Conservation (phyloP, 352 stramenopile genomes). For the Phytophthora cajani region DNA sequence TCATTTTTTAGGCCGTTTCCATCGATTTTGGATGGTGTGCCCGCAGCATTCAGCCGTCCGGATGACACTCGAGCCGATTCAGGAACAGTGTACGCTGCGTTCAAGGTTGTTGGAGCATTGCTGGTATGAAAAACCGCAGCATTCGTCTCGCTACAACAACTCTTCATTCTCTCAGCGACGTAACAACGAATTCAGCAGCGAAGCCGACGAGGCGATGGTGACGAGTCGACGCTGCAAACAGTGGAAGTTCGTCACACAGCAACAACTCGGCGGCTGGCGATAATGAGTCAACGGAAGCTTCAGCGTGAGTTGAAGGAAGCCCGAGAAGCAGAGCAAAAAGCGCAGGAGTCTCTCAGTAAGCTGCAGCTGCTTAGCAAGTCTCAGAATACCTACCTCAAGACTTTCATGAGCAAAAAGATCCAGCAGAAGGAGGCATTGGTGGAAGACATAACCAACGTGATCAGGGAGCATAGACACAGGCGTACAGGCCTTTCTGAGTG, state of each 20-base stretch:
- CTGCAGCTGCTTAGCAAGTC: constrained; percentile 86
- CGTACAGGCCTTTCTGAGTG: no score
- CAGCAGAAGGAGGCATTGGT: constrained; percentile 70
- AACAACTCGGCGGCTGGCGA: no score
- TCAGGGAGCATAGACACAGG: constrained; percentile 40
- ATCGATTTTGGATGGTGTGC: constrained; percentile 26
- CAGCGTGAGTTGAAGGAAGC: constrained; percentile 67
- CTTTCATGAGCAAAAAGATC: constrained; percentile 83
- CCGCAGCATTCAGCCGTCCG: constrained; percentile 39
- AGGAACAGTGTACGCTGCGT: constrained; percentile 48
- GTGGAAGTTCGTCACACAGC: no score
- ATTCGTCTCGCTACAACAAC: no score
- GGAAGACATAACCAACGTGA: constrained; percentile 62
- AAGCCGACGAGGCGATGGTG: no score
- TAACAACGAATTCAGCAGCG: no score
- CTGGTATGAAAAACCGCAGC: no score
- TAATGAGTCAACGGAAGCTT: constrained; percentile 27
- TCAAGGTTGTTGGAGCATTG: constrained; percentile 37
- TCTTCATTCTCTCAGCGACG: no score
- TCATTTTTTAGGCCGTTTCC: no score
- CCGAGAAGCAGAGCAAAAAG: constrained; percentile 71
- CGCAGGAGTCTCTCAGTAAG: constrained; percentile 84
- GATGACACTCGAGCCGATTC: constrained; percentile 20
- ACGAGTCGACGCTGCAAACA: no score
- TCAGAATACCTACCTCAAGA: constrained; percentile 84